Percentiles rank a stretch among this genome's conserved stretches.
Conservation (phyloP, 2,329 filamentous ascomycete genomes). For the Neofusicoccum laricinum region DNA sequence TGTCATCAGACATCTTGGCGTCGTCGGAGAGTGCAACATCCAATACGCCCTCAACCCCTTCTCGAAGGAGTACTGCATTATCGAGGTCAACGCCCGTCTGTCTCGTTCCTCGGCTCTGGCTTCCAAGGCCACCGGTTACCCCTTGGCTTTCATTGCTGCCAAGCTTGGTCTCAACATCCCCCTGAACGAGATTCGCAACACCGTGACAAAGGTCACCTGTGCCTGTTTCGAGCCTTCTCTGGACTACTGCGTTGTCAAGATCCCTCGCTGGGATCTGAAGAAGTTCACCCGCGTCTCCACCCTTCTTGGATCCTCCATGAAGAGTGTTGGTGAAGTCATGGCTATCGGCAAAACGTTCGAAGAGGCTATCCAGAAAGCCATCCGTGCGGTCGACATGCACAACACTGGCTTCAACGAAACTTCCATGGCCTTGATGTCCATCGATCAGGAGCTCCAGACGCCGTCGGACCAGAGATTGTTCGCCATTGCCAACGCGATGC, state of each 20-base stretch:
- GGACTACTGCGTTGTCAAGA: conserved; percentile 98
- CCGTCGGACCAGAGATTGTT: conserved; percentile 97
- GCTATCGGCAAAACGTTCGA: conserved; percentile 95
- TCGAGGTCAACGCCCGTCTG: conserved; percentile 95
- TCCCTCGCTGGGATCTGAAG: conserved; percentile 97
- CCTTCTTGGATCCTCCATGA: conserved; percentile 96
- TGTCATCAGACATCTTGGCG: conserved; percentile 92
- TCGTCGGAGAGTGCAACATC: conserved; percentile 98
- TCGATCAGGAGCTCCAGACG: conserved; percentile 93
- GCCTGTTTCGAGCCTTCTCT: conserved; percentile 98
- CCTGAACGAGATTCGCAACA: conserved; percentile 93
- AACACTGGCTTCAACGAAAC: conserved; percentile 95
- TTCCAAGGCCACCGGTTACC: conserved; percentile 96
- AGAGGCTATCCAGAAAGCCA: conserved; percentile 97
- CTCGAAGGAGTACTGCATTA: conserved; percentile 96
- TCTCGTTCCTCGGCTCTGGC: conserved; percentile 93
- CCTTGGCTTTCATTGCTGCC: conserved; percentile 91
- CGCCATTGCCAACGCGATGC: conserved; percentile 97
- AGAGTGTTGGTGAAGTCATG: conserved; percentile 99
- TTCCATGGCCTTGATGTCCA: conserved; percentile 79
- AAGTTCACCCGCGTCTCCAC: conserved; percentile 98
- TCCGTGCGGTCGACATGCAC: conserved; percentile 89
- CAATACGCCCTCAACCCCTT: conserved; percentile 96
- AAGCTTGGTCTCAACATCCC: conserved; percentile 95
- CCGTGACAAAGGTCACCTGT: conserved; percentile 90